phyloP scores from a whole-genome alignment of 1,284 basidiomycete genomes.

The Pholiota adiposa region DNA sequence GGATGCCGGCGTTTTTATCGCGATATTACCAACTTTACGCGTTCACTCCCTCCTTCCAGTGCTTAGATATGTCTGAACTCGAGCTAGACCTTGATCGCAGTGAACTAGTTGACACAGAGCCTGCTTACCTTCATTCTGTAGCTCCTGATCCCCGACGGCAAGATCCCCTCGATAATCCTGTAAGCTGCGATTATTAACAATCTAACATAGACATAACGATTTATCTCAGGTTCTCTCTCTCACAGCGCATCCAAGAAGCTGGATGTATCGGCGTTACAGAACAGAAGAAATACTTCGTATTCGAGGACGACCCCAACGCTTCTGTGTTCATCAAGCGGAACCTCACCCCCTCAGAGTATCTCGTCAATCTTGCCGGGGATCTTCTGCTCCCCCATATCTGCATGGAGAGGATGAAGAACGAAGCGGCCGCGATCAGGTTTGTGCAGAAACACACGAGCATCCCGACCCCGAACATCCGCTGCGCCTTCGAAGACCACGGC shows the following conservation, averaged over 20 bases:
- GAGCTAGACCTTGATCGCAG: too few species aligned
- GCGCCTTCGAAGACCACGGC: not conserved
- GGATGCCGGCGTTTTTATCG: too few species aligned
- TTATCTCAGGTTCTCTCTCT: too few species aligned
- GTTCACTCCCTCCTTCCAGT: too few species aligned
- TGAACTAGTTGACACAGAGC: not conserved
- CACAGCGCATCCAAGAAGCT: not conserved
- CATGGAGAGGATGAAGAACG: not conserved
- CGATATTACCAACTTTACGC: too few species aligned
- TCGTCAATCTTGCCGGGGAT: too few species aligned
- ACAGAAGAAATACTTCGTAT: conserved; percentile 4
- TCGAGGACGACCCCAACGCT: not conserved
- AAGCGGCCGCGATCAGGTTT: not conserved
- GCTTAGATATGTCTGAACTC: too few species aligned
- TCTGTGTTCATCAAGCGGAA: conserved; percentile 3
- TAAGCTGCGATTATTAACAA: not conserved
- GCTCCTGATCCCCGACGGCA: conserved; percentile 2
- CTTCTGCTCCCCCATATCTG: not conserved
- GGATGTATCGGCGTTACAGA: not conserved
- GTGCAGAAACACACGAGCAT: not conserved
- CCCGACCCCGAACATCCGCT: conserved; percentile 1
- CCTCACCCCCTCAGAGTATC: conserved; percentile 1
- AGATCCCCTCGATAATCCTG: conserved; percentile 5
- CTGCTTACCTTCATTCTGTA: not conserved
- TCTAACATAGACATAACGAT: too few species aligned